Conservation (phyloP, 2,329 filamentous ascomycete species). For the Epichloe glyceriae region DNA sequence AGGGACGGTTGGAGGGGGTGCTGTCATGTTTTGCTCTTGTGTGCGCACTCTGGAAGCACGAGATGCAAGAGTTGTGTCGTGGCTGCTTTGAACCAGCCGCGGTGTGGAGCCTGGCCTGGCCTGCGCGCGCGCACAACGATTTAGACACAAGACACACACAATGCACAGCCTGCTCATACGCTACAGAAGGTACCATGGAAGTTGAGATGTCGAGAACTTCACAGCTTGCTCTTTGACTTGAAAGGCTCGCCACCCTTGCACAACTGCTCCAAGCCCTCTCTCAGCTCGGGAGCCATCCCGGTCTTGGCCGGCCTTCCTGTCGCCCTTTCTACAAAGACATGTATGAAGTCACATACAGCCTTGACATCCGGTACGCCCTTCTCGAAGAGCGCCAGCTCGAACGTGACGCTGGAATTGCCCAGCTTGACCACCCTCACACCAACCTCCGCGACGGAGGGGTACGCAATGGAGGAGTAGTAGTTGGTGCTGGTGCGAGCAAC, state of each 20-base stretch:
- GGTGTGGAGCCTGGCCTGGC: background rate
- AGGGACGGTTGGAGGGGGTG: constrained; percentile 36
- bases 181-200: too few relatives aligned
- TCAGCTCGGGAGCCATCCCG: constrained; percentile 51
- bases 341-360: constrained; percentile 74
- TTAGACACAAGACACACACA: too few relatives aligned
- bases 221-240: constrained; percentile 1
- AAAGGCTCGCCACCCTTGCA: background rate
- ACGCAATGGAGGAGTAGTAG: constrained; percentile 71
- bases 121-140: too few relatives aligned
- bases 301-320: constrained; percentile 52
- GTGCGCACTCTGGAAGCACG: too few relatives aligned
- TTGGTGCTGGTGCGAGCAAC: constrained; percentile 78
- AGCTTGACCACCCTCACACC: constrained; percentile 72
- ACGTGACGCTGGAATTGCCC: constrained; percentile 75
- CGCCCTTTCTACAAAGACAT: constrained; percentile 74
- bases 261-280: constrained; percentile 34
- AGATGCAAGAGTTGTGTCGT: too few relatives aligned
- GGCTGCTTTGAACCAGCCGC: background rate
- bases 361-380: constrained; percentile 59
- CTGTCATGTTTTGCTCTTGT: background rate
- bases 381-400: constrained; percentile 81
- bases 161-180: too few relatives aligned
- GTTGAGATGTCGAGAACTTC: background rate
- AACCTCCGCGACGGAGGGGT: constrained; percentile 71